Conservation (phyloP, 768 basidiomycete genomes). For the Roridomyces roridus region DNA sequence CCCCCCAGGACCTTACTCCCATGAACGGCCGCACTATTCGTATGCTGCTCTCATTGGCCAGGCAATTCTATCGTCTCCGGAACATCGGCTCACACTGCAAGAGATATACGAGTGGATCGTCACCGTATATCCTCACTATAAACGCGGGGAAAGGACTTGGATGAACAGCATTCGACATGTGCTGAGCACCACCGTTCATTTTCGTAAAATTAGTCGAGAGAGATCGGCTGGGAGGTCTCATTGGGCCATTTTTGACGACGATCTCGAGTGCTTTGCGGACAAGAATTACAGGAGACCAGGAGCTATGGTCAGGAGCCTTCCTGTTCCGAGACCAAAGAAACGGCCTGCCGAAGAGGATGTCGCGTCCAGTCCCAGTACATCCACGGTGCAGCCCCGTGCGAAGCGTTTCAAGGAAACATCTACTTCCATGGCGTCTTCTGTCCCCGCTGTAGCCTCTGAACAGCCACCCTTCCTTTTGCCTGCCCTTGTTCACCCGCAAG, state of each 20-base stretch:
- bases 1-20: slow-evolving; percentile 85
- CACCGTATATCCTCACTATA: slow-evolving; percentile 91
- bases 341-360: slow-evolving; percentile 34
- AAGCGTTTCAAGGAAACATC: slow-evolving; percentile 34
- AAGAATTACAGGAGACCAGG: slow-evolving; percentile 78
- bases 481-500: slow-evolving; percentile 21
- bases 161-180: slow-evolving; percentile 99
- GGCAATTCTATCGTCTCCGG: slow-evolving; percentile 85
- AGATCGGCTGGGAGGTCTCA: slow-evolving; percentile 80
- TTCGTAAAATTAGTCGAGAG: slow-evolving; percentile 84
- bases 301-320: background rate
- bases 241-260: slow-evolving; percentile 88
- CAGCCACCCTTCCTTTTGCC: slow-evolving; percentile 21
- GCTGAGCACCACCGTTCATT: slow-evolving; percentile 89
- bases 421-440: slow-evolving; percentile 1
- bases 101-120: slow-evolving; percentile 98
- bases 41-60: slow-evolving; percentile 97
- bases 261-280: slow-evolving; percentile 80
- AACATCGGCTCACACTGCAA: slow-evolving; percentile 87
- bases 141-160: slow-evolving; percentile 93
- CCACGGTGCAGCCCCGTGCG: slow-evolving; percentile 29
- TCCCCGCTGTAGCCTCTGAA: slow-evolving; percentile 1
- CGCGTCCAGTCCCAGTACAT: slow-evolving; percentile 7
- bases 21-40: slow-evolving; percentile 81
- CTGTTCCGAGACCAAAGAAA: slow-evolving; percentile 41